Evolutionary conservation across 805 yeast genomes (phyloP).

Genomic region (Candida peoriensis): DNA sequence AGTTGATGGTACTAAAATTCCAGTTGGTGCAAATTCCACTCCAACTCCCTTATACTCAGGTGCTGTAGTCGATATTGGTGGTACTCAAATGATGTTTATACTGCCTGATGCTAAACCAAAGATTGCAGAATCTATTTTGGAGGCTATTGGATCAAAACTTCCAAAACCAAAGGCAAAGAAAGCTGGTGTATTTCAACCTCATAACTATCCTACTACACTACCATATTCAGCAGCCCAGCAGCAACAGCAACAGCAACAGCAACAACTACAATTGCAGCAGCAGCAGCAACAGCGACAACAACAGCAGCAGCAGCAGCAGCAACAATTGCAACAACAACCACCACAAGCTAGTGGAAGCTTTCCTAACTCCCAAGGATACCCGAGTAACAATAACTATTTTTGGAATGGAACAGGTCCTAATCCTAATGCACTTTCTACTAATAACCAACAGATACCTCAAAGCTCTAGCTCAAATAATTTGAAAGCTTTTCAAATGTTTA

Average conservation of each 20-base stretch:
- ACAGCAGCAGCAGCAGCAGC: constrained; percentile 10
- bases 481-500: constrained; percentile 53
- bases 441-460: constrained; percentile 1
- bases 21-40: constrained; percentile 38
- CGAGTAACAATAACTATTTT: constrained; percentile 7
- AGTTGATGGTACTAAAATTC: constrained; percentile 58
- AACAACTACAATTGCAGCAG: constrained; percentile 7
- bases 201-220: no score
- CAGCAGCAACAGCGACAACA: constrained; percentile 15
- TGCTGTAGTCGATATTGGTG: constrained; percentile 90
- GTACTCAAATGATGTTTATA: constrained; percentile 98
- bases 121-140: constrained; percentile 39
- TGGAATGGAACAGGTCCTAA: constrained; percentile 3
- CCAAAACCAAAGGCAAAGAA: constrained; percentile 25
- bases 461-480: constrained; percentile 16
- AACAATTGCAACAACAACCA: constrained; percentile 10
- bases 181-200: no score
- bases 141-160: constrained; percentile 28
- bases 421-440: not conserved
- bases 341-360: constrained; percentile 2
- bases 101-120: constrained; percentile 84
- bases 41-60: constrained; percentile 72
- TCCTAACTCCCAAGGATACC: not conserved
- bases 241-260: constrained; percentile 3
- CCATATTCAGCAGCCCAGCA: no score